These are phyloP conservation scores for Capronia americana DNA, from an alignment of 2,329 filamentous ascomycete species.

Conservation along the genomic window DNA sequence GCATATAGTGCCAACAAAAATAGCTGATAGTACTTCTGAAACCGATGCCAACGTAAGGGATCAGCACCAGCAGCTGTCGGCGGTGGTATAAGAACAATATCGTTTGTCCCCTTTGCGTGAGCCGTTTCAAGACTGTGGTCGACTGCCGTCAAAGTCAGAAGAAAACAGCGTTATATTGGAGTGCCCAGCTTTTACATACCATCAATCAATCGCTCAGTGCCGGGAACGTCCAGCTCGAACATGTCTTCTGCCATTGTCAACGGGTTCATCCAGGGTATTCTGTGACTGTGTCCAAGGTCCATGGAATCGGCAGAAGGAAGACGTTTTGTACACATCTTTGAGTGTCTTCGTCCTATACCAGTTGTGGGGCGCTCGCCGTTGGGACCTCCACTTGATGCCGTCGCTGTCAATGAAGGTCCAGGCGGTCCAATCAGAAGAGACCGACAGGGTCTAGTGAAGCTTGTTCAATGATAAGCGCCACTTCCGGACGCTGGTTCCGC, in stretches of 20 bases:
- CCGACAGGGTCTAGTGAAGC: not conserved
- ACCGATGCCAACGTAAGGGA: slow-evolving; percentile 46
- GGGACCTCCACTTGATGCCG: not conserved
- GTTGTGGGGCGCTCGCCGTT: slow-evolving; percentile 10
- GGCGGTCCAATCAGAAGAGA: slow-evolving; percentile 15
- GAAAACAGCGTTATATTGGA: not conserved
- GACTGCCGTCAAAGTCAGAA: slow-evolving; percentile 15
- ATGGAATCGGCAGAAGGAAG: not conserved
- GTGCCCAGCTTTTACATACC: slow-evolving; percentile 23
- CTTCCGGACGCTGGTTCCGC: not conserved
- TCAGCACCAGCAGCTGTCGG: slow-evolving; percentile 44
- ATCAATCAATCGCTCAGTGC: slow-evolving; percentile 46
- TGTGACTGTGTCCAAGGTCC: not conserved
- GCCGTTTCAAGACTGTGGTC: slow-evolving; percentile 37
- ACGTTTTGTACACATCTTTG: not conserved
- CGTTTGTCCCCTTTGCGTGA: slow-evolving; percentile 38
- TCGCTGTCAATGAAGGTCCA: slow-evolving; percentile 18
- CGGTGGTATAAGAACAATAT: slow-evolving; percentile 46
- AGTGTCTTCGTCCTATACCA: slow-evolving; percentile 5
- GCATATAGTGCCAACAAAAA: slow-evolving; percentile 51
- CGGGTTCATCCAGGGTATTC: not conserved
- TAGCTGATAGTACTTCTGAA: slow-evolving; percentile 51
- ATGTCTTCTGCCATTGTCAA: slow-evolving; percentile 18
- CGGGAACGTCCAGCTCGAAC: slow-evolving; percentile 42
- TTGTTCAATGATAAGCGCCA: slow-evolving; percentile 7